Evolutionary conservation across 2,329 filamentous ascomycete species (phyloP).

Genomic region (Chrysoporthe puriensis): DNA sequence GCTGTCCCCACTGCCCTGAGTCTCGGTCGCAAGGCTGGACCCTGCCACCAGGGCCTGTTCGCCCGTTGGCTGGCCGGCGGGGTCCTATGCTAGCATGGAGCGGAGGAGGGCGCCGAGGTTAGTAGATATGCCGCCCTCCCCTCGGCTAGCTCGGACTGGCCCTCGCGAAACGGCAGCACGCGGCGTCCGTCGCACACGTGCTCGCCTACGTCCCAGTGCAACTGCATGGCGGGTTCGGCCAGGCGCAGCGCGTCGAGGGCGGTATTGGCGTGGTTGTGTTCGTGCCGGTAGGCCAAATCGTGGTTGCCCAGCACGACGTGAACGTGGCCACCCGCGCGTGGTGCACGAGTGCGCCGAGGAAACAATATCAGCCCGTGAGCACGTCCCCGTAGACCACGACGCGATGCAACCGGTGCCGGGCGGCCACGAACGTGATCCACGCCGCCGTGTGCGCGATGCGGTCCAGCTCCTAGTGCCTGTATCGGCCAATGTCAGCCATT

Average conservation of each 20-base stretch:
- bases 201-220: constrained; percentile 33
- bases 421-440: constrained; percentile 36
- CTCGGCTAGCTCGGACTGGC: constrained; percentile 34
- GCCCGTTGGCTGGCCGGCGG: too few relatives aligned
- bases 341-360: constrained; percentile 35
- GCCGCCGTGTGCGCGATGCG: constrained; percentile 35
- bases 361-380: constrained; percentile 39
- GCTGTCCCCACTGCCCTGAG: too few relatives aligned
- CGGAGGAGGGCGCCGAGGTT: too few relatives aligned
- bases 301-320: constrained; percentile 42
- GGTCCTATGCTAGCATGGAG: too few relatives aligned
- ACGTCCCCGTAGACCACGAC: constrained; percentile 41
- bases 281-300: constrained; percentile 38
- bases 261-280: constrained; percentile 36
- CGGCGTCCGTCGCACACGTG: constrained; percentile 37
- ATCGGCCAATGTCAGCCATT: constrained; percentile 40
- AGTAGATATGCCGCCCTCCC: too few relatives aligned
- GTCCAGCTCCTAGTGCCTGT: constrained; percentile 36
- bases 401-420: constrained; percentile 32
- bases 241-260: constrained; percentile 37
- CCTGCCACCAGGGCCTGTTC: too few relatives aligned
- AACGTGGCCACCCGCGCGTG: constrained; percentile 35
- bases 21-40: too few relatives aligned
- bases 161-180: constrained; percentile 40
- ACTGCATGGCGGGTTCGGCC: constrained; percentile 26